These are phyloP conservation scores for Paraglomus occultum DNA, from an alignment of 192 early-diverging fungal genomes.

Conservation along the genomic window DNA sequence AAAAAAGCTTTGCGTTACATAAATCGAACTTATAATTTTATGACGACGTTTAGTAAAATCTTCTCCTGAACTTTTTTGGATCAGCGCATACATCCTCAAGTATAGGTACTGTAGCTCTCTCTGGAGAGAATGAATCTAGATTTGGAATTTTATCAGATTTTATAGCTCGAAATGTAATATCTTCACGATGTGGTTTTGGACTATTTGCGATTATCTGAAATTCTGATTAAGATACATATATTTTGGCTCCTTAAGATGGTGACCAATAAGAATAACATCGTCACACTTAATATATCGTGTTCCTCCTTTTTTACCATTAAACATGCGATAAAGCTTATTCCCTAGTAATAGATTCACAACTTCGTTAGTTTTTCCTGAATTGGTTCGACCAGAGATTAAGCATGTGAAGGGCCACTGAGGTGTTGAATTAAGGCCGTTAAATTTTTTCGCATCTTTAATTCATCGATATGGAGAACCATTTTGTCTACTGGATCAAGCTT, in stretches of 20 bases:
- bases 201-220: conserved; percentile 9
- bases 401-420: conserved; percentile 11
- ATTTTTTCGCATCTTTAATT: no score
- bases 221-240: background rate
- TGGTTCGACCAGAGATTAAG: background rate
- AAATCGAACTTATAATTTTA: no score
- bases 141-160: conserved; percentile 19
- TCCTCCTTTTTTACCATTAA: conserved; percentile 12
- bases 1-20: background rate
- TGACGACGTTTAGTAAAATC: no score
- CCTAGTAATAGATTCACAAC: background rate
- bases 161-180: conserved; percentile 17
- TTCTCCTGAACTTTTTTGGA: conserved; percentile 6
- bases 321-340: background rate
- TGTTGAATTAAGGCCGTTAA: background rate
- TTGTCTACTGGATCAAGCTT: background rate
- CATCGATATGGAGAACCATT: background rate
- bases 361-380: conserved; percentile 2
- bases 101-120: background rate
- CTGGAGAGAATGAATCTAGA: background rate
- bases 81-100: conserved; percentile 9
- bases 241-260: conserved; percentile 1
- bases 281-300: conserved; percentile 7
- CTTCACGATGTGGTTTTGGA: conserved; percentile 11
- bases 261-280: background rate